Evolutionary conservation across 2,329 filamentous ascomycete genomes (phyloP).

Genomic region (Microcyclospora tardicrescens): DNA sequence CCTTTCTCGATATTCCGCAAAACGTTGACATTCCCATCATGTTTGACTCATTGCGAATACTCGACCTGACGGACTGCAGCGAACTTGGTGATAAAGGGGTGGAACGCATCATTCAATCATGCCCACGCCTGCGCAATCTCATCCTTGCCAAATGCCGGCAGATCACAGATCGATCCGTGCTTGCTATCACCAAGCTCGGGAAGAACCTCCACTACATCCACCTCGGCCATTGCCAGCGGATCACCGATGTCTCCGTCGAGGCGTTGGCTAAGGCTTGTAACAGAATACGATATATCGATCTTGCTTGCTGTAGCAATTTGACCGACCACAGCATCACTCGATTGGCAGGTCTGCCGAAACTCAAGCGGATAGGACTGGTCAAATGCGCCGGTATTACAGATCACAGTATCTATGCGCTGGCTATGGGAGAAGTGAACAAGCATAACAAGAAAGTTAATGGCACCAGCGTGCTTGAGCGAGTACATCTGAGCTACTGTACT

Average conservation of each 20-base stretch:
- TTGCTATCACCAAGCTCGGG: conserved; percentile 74
- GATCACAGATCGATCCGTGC: conserved; percentile 78
- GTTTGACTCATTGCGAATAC: conserved; percentile 81
- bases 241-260: conserved; percentile 81
- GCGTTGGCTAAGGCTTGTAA: conserved; percentile 76
- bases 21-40: conserved; percentile 35
- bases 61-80: conserved; percentile 82
- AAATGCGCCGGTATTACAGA: conserved; percentile 90
- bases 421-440: conserved; percentile 36
- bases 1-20: conserved; percentile 66
- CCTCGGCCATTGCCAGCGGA: conserved; percentile 79
- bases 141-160: conserved; percentile 89
- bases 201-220: conserved; percentile 98
- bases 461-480: conserved; percentile 68
- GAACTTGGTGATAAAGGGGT: conserved; percentile 77
- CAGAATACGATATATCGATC: conserved; percentile 89
- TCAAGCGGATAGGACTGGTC: conserved; percentile 87
- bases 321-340: conserved; percentile 79
- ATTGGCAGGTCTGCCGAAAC: conserved; percentile 75
- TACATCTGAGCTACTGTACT: conserved; percentile 91
- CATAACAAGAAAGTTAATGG: conserved; percentile 26
- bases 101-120: conserved; percentile 72
- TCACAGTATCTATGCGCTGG: conserved; percentile 71
- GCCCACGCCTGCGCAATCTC: conserved; percentile 79
- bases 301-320: conserved; percentile 84